Conservation (phyloP, 306 rosid species). For the Dryas alaskensis region DNA sequence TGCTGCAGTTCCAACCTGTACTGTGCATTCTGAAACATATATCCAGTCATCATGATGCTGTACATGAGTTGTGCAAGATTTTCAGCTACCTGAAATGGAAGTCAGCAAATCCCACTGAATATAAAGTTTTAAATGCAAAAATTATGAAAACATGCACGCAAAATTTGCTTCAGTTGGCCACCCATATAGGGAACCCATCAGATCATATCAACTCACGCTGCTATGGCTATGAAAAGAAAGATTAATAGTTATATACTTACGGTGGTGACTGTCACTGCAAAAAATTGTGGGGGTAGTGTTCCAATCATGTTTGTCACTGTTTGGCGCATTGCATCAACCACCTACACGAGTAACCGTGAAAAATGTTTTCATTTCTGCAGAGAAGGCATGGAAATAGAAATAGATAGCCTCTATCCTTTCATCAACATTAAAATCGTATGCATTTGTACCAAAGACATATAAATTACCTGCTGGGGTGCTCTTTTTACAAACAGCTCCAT, state of each 20-base stretch:
- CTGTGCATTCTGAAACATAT: slow-evolving; percentile 95
- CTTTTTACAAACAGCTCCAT: slow-evolving; percentile 95
- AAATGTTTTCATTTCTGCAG: slow-evolving; percentile 1
- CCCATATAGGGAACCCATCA: not conserved
- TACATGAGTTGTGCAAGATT: slow-evolving; percentile 99
- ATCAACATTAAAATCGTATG: not conserved
- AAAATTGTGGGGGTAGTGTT: slow-evolving; percentile 92
- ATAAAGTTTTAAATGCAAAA: not conserved
- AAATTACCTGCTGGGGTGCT: slow-evolving; percentile 82
- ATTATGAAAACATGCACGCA: not conserved
- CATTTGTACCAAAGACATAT: not conserved
- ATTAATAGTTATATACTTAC: slow-evolving; percentile 39
- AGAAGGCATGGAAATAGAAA: not conserved
- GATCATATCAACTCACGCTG: not conserved
- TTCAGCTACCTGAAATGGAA: slow-evolving; percentile 80
- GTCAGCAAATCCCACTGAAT: slow-evolving; percentile 23
- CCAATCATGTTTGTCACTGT: slow-evolving; percentile 99
- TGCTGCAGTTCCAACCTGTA: slow-evolving; percentile 91
- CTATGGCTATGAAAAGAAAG: not conserved
- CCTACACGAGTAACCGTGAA: slow-evolving; percentile 43
- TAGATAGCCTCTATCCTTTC: not conserved
- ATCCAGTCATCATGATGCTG: slow-evolving; percentile 97
- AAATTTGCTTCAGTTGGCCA: not conserved
- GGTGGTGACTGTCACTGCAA: slow-evolving; percentile 75
- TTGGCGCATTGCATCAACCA: slow-evolving; percentile 96